Evolutionary conservation across 2,329 filamentous ascomycete species (phyloP).

Genomic region (Arachnomyces sp.): DNA sequence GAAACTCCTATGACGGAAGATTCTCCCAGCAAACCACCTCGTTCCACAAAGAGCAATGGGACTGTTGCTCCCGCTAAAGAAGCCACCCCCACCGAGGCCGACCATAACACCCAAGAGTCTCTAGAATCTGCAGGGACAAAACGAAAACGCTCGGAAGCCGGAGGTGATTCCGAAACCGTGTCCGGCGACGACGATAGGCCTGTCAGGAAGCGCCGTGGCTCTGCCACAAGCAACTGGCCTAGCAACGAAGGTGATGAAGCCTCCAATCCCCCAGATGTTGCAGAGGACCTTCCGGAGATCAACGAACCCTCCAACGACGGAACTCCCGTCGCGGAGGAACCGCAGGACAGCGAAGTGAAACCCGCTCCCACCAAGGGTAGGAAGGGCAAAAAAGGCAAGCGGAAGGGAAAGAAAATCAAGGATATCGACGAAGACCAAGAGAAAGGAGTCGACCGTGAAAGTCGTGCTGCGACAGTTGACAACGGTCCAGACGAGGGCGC

Average conservation of each 20-base stretch:
- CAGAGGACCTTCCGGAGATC: constrained; percentile 4
- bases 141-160: constrained; percentile 31
- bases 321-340: constrained; percentile 23
- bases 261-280: background rate
- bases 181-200: constrained; percentile 31
- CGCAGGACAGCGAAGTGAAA: constrained; percentile 25
- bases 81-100: constrained; percentile 19
- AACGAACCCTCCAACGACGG: constrained; percentile 16
- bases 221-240: constrained; percentile 12
- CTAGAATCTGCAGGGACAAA: constrained; percentile 30
- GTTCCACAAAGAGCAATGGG: constrained; percentile 26
- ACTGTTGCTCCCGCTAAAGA: constrained; percentile 14
- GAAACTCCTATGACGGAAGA: constrained; percentile 28
- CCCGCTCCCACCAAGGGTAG: constrained; percentile 25
- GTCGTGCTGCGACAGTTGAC: constrained; percentile 21
- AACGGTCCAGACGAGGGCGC: constrained; percentile 43
- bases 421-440: constrained; percentile 32
- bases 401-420: constrained; percentile 36
- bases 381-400: constrained; percentile 40
- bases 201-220: constrained; percentile 34
- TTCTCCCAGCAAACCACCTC: constrained; percentile 33
- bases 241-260: constrained; percentile 23
- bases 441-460: constrained; percentile 13
- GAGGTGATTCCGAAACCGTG: constrained; percentile 29
- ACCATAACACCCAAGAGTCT: constrained; percentile 18